Percentiles rank a stretch among this genome's conserved stretches.
These are phyloP conservation scores for Persicaria tinctoria DNA, from an alignment of 148 eudicot species.

Conservation along the genomic window DNA sequence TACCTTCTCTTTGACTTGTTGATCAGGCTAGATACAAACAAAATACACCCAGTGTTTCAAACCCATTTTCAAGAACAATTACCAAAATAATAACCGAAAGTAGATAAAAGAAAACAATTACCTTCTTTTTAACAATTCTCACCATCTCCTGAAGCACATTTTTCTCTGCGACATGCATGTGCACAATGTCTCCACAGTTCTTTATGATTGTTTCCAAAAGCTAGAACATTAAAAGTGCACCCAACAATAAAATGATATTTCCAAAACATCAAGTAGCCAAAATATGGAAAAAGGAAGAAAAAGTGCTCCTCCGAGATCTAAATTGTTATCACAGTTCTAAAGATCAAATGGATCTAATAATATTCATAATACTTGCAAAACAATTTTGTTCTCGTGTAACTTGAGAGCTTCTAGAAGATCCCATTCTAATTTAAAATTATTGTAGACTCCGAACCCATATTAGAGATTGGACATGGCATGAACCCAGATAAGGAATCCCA, in stretches of 20 bases:
- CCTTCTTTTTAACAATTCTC: slow-evolving; percentile 81
- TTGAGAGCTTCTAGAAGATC: background rate
- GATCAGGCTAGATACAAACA: slow-evolving; percentile 54
- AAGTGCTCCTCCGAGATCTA: background rate
- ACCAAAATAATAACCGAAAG: background rate
- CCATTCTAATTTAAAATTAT: background rate
- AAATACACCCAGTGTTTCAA: slow-evolving; percentile 2
- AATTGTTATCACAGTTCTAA: background rate
- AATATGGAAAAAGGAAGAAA: background rate
- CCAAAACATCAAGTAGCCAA: background rate
- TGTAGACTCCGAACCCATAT: background rate
- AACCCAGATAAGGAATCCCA: background rate
- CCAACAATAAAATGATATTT: background rate
- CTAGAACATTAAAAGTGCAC: slow-evolving; percentile 27
- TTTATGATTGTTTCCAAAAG: slow-evolving; percentile 86
- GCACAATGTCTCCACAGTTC: slow-evolving; percentile 90
- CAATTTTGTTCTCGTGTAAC: background rate
- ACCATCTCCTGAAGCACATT: slow-evolving; percentile 89
- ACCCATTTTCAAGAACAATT: background rate
- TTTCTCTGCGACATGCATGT: slow-evolving; percentile 96
- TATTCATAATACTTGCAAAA: background rate
- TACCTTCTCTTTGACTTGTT: slow-evolving; percentile 92
- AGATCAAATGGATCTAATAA: background rate
- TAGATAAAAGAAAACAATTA: slow-evolving; percentile 16
- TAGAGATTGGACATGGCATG: background rate